Base-by-base conservation (phyloP, 352 stramenopile species). In the Sclerospora graminicola region DNA sequence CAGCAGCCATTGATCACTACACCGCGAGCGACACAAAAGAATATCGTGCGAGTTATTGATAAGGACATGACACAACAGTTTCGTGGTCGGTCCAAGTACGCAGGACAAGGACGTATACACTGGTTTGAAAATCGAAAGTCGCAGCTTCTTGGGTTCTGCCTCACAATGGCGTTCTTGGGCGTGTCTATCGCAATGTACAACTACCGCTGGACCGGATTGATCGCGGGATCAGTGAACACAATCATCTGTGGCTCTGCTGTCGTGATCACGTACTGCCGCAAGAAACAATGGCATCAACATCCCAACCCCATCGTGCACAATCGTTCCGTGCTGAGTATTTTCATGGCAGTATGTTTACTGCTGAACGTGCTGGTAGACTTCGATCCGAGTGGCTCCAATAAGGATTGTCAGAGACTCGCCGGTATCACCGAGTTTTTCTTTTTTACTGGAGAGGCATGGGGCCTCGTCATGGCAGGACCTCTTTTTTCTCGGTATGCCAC, bases 81-180 rank as follows among this genome's bases (percentile, higher is more conserved):
- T 55, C 74, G 77, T 15, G 81, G 81, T 14, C 76, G 78, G 21
- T 65, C 74, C 36, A 74, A 84, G 48, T 87, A 74, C 13, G 64
- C 66, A 5, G 63, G 76, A 16, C 72, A 87, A 32, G 66, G 72
- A 41, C 76, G 75, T 28, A 89, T 93, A 45, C 70, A 69, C 37
- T 93, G 81, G 81, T 90, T 93, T 36, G 81, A 93, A 56, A 93
- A 93, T 51, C 74, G 81, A 14, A 93, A 93, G 61, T 89, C 76
- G 29, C 81, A 93, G 56, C 41, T 93, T 18, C 74, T 93, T 7
- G 81, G 81, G 8, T 88, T 76, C 55, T 89, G 76, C 38, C 64
- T 89, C 21, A 88, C 81, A 15, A 88, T 93, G 74, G 81, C 78
- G 4, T 93, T 89, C 23, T 54, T 93, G 1, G 81, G 81, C 4